A percentile compares a stretch with the other conserved stretches of the same genome.
These are phyloP conservation scores for Talaromyces wortmannii DNA, from an alignment of 495 filamentous ascomycete genomes.

Conservation along the genomic window DNA sequence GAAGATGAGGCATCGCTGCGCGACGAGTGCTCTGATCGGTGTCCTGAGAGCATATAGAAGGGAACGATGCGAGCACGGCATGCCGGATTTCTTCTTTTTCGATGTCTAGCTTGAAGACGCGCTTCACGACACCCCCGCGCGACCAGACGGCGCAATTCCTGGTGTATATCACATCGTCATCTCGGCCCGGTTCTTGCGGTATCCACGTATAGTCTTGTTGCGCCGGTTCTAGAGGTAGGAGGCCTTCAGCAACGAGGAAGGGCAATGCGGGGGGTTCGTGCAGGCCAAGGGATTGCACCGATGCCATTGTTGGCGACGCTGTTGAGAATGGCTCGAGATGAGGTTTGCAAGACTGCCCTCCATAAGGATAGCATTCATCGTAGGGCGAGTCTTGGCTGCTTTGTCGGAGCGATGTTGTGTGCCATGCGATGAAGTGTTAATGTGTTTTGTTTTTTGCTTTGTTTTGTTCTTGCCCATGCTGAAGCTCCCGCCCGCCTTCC, in stretches of 20 bases:
- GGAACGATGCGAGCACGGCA: constrained; percentile 79
- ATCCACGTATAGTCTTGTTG: constrained; percentile 69
- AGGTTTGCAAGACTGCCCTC: background rate
- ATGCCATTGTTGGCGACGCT: constrained; percentile 54
- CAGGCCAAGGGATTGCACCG: constrained; percentile 78
- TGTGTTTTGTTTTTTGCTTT: background rate
- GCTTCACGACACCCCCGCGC: constrained; percentile 74
- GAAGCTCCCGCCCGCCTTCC: background rate
- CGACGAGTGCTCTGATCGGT: constrained; percentile 3
- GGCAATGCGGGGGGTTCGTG: constrained; percentile 77
- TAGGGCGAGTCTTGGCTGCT: background rate
- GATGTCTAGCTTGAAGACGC: constrained; percentile 77
- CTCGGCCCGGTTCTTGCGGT: constrained; percentile 46
- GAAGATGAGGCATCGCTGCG: constrained; percentile 16
- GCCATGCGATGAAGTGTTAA: background rate
- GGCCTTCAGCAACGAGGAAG: constrained; percentile 74
- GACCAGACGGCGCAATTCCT: constrained; percentile 86
- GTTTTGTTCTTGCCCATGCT: background rate
- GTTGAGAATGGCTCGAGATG: constrained; percentile 8
- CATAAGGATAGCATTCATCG: constrained; percentile 1
- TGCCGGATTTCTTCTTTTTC: constrained; percentile 81
- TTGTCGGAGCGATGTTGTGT: background rate
- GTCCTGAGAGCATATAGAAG: constrained; percentile 24
- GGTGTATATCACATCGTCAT: constrained; percentile 86
- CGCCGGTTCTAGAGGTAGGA: constrained; percentile 64